Conservation (phyloP, 768 basidiomycete genomes). For the Boletus reticulatus region DNA sequence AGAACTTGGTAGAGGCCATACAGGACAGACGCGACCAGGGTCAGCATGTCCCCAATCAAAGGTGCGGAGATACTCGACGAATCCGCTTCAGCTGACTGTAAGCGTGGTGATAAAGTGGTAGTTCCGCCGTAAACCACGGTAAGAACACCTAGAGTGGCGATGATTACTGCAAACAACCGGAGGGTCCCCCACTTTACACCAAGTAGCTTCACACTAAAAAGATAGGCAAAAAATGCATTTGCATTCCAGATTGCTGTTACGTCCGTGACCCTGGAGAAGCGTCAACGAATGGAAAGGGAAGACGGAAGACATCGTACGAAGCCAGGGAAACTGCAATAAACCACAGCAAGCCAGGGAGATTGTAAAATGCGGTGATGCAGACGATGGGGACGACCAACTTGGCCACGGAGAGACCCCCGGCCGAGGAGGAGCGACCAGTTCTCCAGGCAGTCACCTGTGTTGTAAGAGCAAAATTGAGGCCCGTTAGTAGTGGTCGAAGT, state of each 20-base stretch:
- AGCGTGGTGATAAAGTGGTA: slow-evolving; percentile 24
- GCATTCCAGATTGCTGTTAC: slow-evolving; percentile 89
- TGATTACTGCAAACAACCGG: slow-evolving; percentile 65
- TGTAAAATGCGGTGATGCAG: slow-evolving; percentile 44
- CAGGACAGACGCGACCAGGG: slow-evolving; percentile 65
- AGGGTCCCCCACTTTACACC: slow-evolving; percentile 59
- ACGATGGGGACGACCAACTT: slow-evolving; percentile 35
- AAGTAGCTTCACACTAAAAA: slow-evolving; percentile 75
- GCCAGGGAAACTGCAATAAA: slow-evolving; percentile 67
- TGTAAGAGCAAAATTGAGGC: slow-evolving; percentile 50
- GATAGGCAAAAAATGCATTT: slow-evolving; percentile 88
- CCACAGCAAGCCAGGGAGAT: slow-evolving; percentile 69
- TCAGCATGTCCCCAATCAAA: slow-evolving; percentile 70
- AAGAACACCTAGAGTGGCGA: slow-evolving; percentile 81
- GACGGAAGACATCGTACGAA: slow-evolving; percentile 48
- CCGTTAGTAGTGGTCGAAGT: slow-evolving; percentile 45
- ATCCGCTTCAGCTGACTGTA: slow-evolving; percentile 12
- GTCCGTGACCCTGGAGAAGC: slow-evolving; percentile 62
- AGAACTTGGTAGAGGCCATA: slow-evolving; percentile 82
- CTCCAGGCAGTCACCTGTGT: slow-evolving; percentile 18
- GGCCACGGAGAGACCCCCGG: slow-evolving; percentile 23
- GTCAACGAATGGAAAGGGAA: slow-evolving; percentile 4
- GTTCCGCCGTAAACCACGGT: slow-evolving; percentile 81
- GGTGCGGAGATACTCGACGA: slow-evolving; percentile 42
- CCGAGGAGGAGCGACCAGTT: background rate